Evolutionary conservation across 2,329 filamentous ascomycete genomes (phyloP).

Genomic region (Fonsecaea monophora): DNA sequence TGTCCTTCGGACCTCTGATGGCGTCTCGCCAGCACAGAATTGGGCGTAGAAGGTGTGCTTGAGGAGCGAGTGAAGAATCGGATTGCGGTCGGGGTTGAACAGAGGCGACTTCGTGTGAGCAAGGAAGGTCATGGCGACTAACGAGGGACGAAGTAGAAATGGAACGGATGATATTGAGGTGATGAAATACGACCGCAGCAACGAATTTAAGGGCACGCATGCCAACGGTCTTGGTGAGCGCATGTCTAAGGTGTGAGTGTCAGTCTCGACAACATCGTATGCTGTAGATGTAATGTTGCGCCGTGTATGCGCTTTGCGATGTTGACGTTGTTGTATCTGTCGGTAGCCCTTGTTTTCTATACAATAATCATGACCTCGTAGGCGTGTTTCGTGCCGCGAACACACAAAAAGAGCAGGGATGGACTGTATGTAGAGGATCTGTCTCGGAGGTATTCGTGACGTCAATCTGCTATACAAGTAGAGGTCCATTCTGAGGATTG

Average conservation of each 20-base stretch:
- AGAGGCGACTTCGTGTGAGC: slow-evolving; percentile 71
- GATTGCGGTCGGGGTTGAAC: slow-evolving; percentile 77
- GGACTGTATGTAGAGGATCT: slow-evolving; percentile 10
- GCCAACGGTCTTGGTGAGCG: slow-evolving; percentile 34
- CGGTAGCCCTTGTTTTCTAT: neutral
- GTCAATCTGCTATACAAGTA: slow-evolving; percentile 8
- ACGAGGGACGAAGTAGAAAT: slow-evolving; percentile 71
- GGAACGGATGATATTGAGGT: slow-evolving; percentile 40
- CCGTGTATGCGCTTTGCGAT: slow-evolving; percentile 33
- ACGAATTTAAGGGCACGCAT: slow-evolving; percentile 35
- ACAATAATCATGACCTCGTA: neutral
- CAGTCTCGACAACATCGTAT: slow-evolving; percentile 7
- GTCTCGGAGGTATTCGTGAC: slow-evolving; percentile 12
- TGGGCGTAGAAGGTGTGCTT: slow-evolving; percentile 88
- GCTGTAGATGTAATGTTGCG: slow-evolving; percentile 35
- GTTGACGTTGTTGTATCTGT: slow-evolving; percentile 15
- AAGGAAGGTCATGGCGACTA: slow-evolving; percentile 71
- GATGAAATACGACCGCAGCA: slow-evolving; percentile 40
- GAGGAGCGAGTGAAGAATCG: slow-evolving; percentile 70
- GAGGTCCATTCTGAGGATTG: slow-evolving; percentile 21
- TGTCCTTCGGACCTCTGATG: slow-evolving; percentile 70
- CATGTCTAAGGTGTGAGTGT: slow-evolving; percentile 14
- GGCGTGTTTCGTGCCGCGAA: neutral
- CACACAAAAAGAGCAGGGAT: slow-evolving; percentile 6
- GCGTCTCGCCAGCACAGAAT: slow-evolving; percentile 84